A percentile compares a stretch with the other conserved stretches of the same genome.
Conservation (phyloP, 345 rosid species). For the Acer saccharum region DNA sequence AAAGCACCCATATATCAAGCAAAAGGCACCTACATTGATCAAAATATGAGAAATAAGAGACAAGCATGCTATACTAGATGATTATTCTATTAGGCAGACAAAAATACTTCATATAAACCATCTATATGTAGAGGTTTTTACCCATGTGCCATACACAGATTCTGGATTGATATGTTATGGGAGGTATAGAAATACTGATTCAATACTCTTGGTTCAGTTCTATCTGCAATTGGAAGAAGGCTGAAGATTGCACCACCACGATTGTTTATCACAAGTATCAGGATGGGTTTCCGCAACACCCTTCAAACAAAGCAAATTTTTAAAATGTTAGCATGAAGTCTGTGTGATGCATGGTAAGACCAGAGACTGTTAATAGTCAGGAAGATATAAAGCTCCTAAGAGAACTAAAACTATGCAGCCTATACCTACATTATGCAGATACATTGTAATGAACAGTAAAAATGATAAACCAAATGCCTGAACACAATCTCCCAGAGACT, state of each 20-base stretch:
- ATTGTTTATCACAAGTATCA: constrained; percentile 88
- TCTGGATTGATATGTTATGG: constrained; percentile 72
- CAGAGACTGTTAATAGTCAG: neutral
- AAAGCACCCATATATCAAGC: constrained; percentile 5
- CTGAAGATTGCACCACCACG: constrained; percentile 98
- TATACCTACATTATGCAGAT: neutral
- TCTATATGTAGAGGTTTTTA: constrained; percentile 31
- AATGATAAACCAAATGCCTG: constrained; percentile 3
- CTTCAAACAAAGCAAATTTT: constrained; percentile 41
- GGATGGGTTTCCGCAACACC: constrained; percentile 73
- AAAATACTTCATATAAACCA: constrained; percentile 1
- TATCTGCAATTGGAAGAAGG: constrained; percentile 86
- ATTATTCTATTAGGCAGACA: neutral
- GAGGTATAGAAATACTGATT: constrained; percentile 81
- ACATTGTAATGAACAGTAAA: neutral
- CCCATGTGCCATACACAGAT: constrained; percentile 89
- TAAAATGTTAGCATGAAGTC: constrained; percentile 14
- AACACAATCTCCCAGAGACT: constrained; percentile 15
- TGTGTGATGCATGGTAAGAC: constrained; percentile 3
- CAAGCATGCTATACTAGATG: neutral
- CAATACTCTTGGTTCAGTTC: constrained; percentile 64
- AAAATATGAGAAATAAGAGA: neutral
- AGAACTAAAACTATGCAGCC: neutral
- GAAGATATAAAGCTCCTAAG: neutral
- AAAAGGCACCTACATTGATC: neutral